Conservation (phyloP, 257 asterid species). For the Rhazya stricta region DNA sequence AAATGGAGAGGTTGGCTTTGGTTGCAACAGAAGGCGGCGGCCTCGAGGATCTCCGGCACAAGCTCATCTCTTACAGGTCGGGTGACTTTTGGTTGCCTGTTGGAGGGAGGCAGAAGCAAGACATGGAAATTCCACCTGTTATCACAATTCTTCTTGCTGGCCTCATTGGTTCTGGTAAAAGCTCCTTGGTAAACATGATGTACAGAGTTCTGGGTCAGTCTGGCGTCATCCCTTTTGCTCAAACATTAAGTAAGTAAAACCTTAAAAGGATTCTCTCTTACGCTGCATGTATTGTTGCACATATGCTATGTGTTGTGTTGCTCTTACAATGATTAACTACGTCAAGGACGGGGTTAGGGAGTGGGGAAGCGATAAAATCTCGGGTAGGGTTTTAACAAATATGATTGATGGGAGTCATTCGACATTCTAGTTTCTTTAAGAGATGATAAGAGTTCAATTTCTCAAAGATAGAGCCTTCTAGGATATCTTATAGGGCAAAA, state of each 20-base stretch:
- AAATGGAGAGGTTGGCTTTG: constrained; percentile 64
- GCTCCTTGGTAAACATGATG: constrained; percentile 58
- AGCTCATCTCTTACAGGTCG: constrained; percentile 43
- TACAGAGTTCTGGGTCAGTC: constrained; percentile 67
- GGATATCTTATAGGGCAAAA: too few species aligned
- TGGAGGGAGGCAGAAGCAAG: constrained; percentile 61
- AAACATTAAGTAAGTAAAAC: constrained; percentile 43
- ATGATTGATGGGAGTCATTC: too few species aligned
- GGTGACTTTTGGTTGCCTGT: constrained; percentile 72
- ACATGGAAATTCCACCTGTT: constrained; percentile 43
- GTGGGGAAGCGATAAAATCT: too few species aligned
- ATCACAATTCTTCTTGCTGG: constrained; percentile 48
- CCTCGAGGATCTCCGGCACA: constrained; percentile 47
- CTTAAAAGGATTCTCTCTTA: too few species aligned
- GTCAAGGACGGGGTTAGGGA: too few species aligned
- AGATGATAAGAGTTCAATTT: too few species aligned
- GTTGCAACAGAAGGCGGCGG: constrained; percentile 48
- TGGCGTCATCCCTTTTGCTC: constrained; percentile 74
- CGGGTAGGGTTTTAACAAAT: too few species aligned
- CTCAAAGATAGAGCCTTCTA: too few species aligned
- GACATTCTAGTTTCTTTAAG: too few species aligned
- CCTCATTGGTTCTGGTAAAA: constrained; percentile 46
- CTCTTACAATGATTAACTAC: too few species aligned
- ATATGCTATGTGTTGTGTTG: too few species aligned
- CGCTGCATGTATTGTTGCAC: too few species aligned